Evolutionary conservation across 2,329 filamentous ascomycete genomes (phyloP), one percentile per base, ranked within the genome.

Genomic region (Pyricularia grisea): DNA sequence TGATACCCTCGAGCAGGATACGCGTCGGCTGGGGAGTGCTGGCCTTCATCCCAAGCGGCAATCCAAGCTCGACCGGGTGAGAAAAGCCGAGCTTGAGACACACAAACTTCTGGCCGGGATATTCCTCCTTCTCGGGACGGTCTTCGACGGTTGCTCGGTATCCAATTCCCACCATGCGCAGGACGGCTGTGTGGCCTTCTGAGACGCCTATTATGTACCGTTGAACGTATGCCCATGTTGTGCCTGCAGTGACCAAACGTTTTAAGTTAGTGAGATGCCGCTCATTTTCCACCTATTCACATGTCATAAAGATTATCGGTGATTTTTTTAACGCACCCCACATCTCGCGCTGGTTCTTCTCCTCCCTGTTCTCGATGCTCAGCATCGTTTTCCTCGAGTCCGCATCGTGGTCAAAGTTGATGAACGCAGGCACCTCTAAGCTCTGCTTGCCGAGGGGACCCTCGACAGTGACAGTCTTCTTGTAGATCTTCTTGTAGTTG

Each of bases 71-170:
- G 72, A 99, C 92, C 0, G 94, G 92, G 84, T 99, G 95, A 71
- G 94, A 97, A 81, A 93, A 99, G 70, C 95, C 95, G 69, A 99
- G 92, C 85, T 98, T 98, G 73, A 99, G 83, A 72, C 91, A 93
- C 61, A 99, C 90, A 75, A 97, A 97, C 77, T 93, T 87, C 80
- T 97, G 94, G 61, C 91, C 93, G 0, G 88, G 88, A 77, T 90
- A 97, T 76, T 89, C 84, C 70, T 91, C 88, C 70, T 90, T 92
- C 42, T 83, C 88, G 28, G 91, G 91, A 58, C 86, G 90, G 70
- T 89, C 81, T 79, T 98, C 94, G 74, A 99, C 86, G 4, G 88
- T 91, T 20, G 95, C 95, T 79, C 94, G 88, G 85, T 97, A 99
- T 71, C 95, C 95, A 70, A 99, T 95, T 76, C 95, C 95, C 31